Conservation (phyloP, 768 basidiomycete species). For the Russula lepida region DNA sequence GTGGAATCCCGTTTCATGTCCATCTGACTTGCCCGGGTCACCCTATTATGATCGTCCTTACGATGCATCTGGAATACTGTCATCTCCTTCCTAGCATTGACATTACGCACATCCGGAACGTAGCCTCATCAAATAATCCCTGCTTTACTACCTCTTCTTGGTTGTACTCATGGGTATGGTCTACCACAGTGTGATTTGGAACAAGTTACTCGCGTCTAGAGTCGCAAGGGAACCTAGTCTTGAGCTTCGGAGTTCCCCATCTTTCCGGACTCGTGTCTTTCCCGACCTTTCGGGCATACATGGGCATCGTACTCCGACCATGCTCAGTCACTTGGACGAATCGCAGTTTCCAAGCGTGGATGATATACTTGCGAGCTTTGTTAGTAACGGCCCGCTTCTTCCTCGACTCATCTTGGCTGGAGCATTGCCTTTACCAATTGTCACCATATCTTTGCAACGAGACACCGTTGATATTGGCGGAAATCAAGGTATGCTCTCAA, state of each 20-base stretch:
- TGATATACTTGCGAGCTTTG: slow-evolving; percentile 26
- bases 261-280: slow-evolving; percentile 4
- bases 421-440: slow-evolving; percentile 37
- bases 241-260: background rate
- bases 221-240: background rate
- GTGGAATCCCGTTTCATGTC: background rate
- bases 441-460: slow-evolving; percentile 55
- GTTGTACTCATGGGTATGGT: background rate
- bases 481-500: slow-evolving; percentile 53
- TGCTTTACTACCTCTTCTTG: background rate
- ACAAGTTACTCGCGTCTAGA: slow-evolving; percentile 6
- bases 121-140: background rate
- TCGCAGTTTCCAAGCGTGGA: background rate
- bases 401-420: slow-evolving; percentile 28
- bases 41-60: background rate
- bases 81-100: too few species aligned
- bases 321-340: background rate
- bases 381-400: slow-evolving; percentile 29
- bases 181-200: slow-evolving; percentile 20
- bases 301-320: background rate
- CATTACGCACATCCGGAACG: background rate
- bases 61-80: background rate
- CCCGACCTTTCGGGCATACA: slow-evolving; percentile 15
- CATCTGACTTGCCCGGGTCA: background rate
- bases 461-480: slow-evolving; percentile 61